Evolutionary conservation across 2,329 filamentous ascomycete species (phyloP).

Genomic region (Aspergillus sp.): DNA sequence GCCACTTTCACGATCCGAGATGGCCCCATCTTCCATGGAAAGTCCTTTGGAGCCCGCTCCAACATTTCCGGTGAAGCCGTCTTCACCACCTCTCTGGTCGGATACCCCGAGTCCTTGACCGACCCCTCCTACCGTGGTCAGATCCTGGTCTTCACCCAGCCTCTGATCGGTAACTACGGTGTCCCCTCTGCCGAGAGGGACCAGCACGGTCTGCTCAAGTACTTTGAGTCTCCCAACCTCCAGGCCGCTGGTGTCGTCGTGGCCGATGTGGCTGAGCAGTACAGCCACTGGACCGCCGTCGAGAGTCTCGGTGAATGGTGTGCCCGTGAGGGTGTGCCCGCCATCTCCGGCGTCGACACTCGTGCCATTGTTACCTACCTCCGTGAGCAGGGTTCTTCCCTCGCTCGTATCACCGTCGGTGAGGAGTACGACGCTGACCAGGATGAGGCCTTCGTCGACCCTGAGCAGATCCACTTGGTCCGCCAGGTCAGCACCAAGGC

Average conservation of each 20-base stretch:
- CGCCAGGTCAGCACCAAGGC: constrained; percentile 97
- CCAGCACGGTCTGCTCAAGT: constrained; percentile 86
- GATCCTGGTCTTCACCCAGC: constrained; percentile 97
- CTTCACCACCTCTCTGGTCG: constrained; percentile 96
- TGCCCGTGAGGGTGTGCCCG: constrained; percentile 90
- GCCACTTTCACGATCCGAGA: constrained; percentile 96
- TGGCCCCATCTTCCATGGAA: constrained; percentile 93
- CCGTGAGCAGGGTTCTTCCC: constrained; percentile 93
- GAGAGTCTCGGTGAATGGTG: constrained; percentile 94
- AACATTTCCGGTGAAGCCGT: constrained; percentile 98
- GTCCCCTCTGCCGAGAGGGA: constrained; percentile 86
- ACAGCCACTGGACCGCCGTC: constrained; percentile 98
- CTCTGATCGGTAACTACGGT: constrained; percentile 97
- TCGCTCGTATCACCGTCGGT: constrained; percentile 90
- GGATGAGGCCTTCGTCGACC: constrained; percentile 93
- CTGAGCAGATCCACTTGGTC: constrained; percentile 94
- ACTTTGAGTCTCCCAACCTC: constrained; percentile 97
- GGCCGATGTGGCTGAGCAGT: constrained; percentile 86
- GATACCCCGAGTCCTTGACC: constrained; percentile 87
- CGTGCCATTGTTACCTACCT: constrained; percentile 94
- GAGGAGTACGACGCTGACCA: constrained; percentile 99
- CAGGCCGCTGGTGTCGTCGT: constrained; percentile 96
- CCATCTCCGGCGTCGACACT: constrained; percentile 95
- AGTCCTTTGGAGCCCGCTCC: constrained; percentile 91
- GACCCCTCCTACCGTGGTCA: constrained; percentile 73